Evolutionary conservation across 2,329 filamentous ascomycete genomes (phyloP), one percentile per base, ranked within the genome.

Genomic region (Aspergillus viridinutans): DNA sequence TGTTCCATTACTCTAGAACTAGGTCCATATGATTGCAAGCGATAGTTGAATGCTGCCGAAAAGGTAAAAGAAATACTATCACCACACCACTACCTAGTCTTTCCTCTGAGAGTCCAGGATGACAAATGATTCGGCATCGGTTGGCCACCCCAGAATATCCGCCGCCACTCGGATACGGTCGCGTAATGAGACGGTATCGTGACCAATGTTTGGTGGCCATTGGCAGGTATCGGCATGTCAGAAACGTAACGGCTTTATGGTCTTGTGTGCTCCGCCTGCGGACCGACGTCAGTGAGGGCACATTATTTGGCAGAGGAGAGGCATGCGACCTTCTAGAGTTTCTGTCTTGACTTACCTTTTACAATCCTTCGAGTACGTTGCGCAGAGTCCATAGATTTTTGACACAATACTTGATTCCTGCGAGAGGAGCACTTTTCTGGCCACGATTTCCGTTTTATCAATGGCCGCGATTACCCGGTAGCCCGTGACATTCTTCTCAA

Each of bases 171-270:
- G 63, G 62, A 62, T 61, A 43, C 55, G 53, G 49, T 35, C 25
- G 26, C 52, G 64, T 66, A 61, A 61, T 50, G 47, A 57, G 54
- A 66, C 63, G 52, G 64, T 66, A 64, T 54, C 49, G 49, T 12
- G 55, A 23, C 10, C 7, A 4, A 10, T 10, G 5, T 28, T 32
- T 52, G 35, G 60, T 63, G 60, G 64, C 49, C 48, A 14, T 52
- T 55, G 52, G 61, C 54, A 59, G 61, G 69, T 72, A 72, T 71
- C 69, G 69, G 69, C 69, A 68, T 58, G 69, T 72, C 64, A 69
- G 58, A 38, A 54, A 53, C 52, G 61, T 68, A 67, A 58, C 57
- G 38, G 55, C 51, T 53, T 53, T 55, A 35, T 54, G 57, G 55
- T 49, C 49, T 51, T 50, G 29, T 47, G 50, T 53, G 50, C 54